Evolutionary conservation across 1,284 basidiomycete genomes (phyloP).

Genomic region (Cutaneotrichosporon arboriforme): DNA sequence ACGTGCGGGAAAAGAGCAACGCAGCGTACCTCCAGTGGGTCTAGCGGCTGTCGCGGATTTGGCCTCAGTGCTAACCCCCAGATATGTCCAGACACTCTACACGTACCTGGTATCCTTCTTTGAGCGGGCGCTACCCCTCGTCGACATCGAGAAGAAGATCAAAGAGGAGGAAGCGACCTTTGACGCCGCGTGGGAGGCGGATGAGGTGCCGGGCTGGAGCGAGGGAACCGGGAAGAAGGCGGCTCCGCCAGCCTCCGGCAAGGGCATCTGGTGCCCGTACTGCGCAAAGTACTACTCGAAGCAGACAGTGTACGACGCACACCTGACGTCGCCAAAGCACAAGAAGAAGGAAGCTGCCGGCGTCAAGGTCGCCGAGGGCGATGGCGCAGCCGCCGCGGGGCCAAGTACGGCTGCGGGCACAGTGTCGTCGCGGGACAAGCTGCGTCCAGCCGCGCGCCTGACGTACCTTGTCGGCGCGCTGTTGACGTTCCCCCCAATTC

Average conservation of each 20-base stretch:
- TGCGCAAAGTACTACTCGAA: slow-evolving; percentile 93
- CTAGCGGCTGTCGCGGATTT: no score
- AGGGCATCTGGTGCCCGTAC: slow-evolving; percentile 90
- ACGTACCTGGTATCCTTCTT: slow-evolving; percentile 80
- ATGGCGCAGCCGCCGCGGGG: slow-evolving; percentile 22
- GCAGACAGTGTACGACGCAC: slow-evolving; percentile 95
- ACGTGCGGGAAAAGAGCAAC: slow-evolving; percentile 63
- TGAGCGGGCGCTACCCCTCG: slow-evolving; percentile 78
- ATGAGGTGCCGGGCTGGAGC: slow-evolving; percentile 72
- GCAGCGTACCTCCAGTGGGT: slow-evolving; percentile 75
- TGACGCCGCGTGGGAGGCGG: slow-evolving; percentile 70
- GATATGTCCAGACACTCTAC: slow-evolving; percentile 77
- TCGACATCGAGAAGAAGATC: slow-evolving; percentile 70
- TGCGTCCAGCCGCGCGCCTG: slow-evolving; percentile 64
- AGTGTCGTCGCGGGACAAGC: slow-evolving; percentile 54
- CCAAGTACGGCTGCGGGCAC: slow-evolving; percentile 8
- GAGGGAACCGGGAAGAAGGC: slow-evolving; percentile 51
- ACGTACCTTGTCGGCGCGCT: slow-evolving; percentile 67
- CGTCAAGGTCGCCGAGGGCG: slow-evolving; percentile 30
- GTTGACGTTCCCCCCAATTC: slow-evolving; percentile 57
- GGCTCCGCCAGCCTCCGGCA: slow-evolving; percentile 36
- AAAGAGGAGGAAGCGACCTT: slow-evolving; percentile 64
- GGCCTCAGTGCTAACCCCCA: slow-evolving; percentile 32
- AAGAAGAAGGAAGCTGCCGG: slow-evolving; percentile 65
- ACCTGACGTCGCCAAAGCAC: slow-evolving; percentile 91